Evolutionary conservation across 2,329 filamentous ascomycete species (phyloP).

Genomic region (Sordariomycetes sp.): DNA sequence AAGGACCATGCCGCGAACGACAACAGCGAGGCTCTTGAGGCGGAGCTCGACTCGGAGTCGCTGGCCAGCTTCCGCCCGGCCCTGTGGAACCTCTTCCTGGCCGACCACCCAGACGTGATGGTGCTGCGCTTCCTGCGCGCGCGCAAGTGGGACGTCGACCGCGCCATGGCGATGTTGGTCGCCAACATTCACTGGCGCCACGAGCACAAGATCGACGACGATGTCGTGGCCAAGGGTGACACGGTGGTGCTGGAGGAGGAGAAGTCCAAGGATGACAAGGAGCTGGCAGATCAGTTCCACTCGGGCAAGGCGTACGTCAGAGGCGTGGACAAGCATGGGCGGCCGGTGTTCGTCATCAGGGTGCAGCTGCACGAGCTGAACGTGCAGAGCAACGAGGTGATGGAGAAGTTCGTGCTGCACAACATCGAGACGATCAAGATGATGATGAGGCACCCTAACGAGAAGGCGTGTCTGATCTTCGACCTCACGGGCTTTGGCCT

Average conservation of each 20-base stretch:
- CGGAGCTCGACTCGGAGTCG: slow-evolving; percentile 53
- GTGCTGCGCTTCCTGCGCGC: slow-evolving; percentile 75
- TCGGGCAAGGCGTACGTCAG: slow-evolving; percentile 92
- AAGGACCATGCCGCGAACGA: slow-evolving; percentile 29
- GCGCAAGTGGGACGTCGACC: slow-evolving; percentile 95
- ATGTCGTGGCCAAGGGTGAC: slow-evolving; percentile 73
- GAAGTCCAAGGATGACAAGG: slow-evolving; percentile 44
- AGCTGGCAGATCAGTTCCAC: slow-evolving; percentile 73
- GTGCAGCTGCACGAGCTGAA: slow-evolving; percentile 72
- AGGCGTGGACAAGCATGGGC: slow-evolving; percentile 70
- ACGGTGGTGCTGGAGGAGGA: slow-evolving; percentile 52
- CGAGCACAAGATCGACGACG: slow-evolving; percentile 80
- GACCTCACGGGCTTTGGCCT: slow-evolving; percentile 91
- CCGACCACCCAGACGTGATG: slow-evolving; percentile 83
- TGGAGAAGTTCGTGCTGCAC: slow-evolving; percentile 88
- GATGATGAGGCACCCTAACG: slow-evolving; percentile 66
- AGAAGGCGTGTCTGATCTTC: slow-evolving; percentile 72
- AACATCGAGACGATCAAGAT: slow-evolving; percentile 90
- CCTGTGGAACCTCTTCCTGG: slow-evolving; percentile 91
- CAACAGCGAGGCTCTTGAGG: slow-evolving; percentile 39
- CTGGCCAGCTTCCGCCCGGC: slow-evolving; percentile 70
- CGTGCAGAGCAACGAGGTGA: slow-evolving; percentile 69
- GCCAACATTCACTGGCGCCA: slow-evolving; percentile 88
- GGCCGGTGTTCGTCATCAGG: slow-evolving; percentile 79
- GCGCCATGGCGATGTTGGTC: slow-evolving; percentile 86